Base-by-base conservation (phyloP, 352 stramenopile genomes). In the Pythium grandisporangium region DNA sequence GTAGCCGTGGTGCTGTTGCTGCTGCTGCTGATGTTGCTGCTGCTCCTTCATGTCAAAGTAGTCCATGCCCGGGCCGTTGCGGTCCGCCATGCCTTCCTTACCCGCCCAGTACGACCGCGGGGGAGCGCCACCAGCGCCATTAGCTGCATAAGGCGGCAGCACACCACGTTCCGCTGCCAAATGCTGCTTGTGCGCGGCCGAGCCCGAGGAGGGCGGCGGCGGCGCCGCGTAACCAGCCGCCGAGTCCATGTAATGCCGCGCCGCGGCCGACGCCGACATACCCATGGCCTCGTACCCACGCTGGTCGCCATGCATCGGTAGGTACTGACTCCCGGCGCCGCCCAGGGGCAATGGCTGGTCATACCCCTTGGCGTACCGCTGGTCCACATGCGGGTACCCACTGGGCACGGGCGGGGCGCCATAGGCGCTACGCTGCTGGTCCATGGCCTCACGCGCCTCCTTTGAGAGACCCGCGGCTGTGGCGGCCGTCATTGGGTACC, bases 31-130 rank as follows among this genome's bases (percentile, higher is more conserved):
- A 7, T 46, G 37, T 33, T 50, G 32, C 48, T 49, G 30, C 19
- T 82, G 65, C 20, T 82, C 69, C 65, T 88, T 81, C 45, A 85
- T 61, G 37, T 88, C 75, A 49, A 85, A 85, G 53, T 84, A 88
- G 57, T 85, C 74, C 30, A 68, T 56, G 30, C 40, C 59, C 23
- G 55, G 46, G 26, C 54, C 62, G 30, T 79, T 58, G n/a, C n/a
- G n/a, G n/a, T n/a, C n/a, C n/a, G n/a, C n/a, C n/a, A n/a, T n/a
- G n/a, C n/a, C 60, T n/a, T 65, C 58, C 53, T 83, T 82, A 30
- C 64, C 29, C 3, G 66, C 60, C 73, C 70, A 87, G 53, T 82
- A 70, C 25, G 63, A 52, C 49, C 84, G 79, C 40, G n/a, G n/a
- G n/a, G n/a, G n/a, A n/a, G n/a, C n/a, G n/a, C n/a, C n/a, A n/a